Base-by-base conservation (phyloP, 1,139 yeast genomes). In the Pichia terricola region DNA sequence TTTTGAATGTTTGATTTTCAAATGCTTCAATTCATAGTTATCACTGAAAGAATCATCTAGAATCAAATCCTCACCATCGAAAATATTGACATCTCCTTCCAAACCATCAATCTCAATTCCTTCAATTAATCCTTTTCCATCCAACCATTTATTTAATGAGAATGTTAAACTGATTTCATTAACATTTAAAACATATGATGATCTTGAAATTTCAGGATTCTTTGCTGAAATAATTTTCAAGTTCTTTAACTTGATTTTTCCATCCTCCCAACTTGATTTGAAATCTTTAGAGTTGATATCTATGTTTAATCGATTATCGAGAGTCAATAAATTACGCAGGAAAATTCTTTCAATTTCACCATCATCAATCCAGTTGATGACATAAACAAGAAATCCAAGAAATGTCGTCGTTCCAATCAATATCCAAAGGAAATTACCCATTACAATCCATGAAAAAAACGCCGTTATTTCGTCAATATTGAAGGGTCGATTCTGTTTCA, bases 341-440 rank as follows among this genome's bases (percentile, higher is more conserved):
- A 61, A 32, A 31, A 46, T 50, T 41, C 45, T 53, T 34, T 53
- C 57, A 26, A 59, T 38, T 38, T 49, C 47, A n/a, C 59, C 57
- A 42, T 54, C 56, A 27, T 50, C 52, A 38, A 57, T 41, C 39
- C 51, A 39, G 40, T 61, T 57, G 5, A 55, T 50, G 1, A 58
- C 27, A 45, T 61, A 62, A 8, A 62, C 49, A 4, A 62, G 33
- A 34, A 62, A 47, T 3, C 66, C 64, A 22, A 55, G 69, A 61
- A 88, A 89, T 0, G 97, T 87, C 4, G 98, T 91, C 2, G 97
- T 89, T 9, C 91, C 96, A 35, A 88, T 66, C 36, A 87, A 67
- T 47, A 91, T 75, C 70, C 94, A 71, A 27, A 89, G 59, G 10
- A 83, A 81, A 57, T 91, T 88, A 3, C 96, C 94, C 67, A 91